Conservation (phyloP, 73 alveolate genomes). For the Effrenium voratum region DNA sequence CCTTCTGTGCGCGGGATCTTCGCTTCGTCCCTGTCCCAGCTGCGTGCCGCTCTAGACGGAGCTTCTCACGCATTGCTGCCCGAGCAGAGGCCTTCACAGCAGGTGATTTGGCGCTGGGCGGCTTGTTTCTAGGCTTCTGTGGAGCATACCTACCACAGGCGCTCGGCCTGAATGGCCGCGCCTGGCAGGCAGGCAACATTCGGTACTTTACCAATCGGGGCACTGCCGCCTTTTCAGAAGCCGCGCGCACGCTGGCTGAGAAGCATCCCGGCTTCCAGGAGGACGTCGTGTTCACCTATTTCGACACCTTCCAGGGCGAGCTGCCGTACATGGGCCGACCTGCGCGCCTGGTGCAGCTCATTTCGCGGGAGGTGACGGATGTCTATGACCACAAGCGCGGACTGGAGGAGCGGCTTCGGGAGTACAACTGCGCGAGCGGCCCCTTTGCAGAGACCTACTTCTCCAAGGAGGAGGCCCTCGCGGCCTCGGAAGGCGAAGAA, state of each 20-base stretch:
- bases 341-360: conserved; percentile 11
- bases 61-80: neutral
- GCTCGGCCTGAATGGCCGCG: neutral
- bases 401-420: conserved; percentile 50
- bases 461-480: conserved; percentile 17
- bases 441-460: conserved; percentile 63
- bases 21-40: too few species aligned
- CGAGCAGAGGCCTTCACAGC: too few species aligned
- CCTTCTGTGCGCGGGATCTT: too few species aligned
- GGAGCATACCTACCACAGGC: conserved; percentile 51
- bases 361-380: conserved; percentile 44
- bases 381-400: conserved; percentile 86
- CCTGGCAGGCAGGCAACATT: conserved; percentile 43
- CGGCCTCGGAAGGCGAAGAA: neutral
- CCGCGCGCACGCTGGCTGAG: conserved; percentile 16
- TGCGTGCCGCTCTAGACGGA: too few species aligned
- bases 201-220: conserved; percentile 76
- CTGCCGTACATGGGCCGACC: neutral
- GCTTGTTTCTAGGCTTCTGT: neutral
- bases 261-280: conserved; percentile 30
- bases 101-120: conserved; percentile 44
- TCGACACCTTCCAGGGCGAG: conserved; percentile 49
- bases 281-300: conserved; percentile 44
- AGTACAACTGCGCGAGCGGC: conserved; percentile 18
- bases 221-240: conserved; percentile 16